A percentile compares a stretch with the other conserved stretches of the same genome.
Evolutionary conservation across 768 basidiomycete genomes (phyloP).

Genomic region (Hirschioporus abietinus): DNA sequence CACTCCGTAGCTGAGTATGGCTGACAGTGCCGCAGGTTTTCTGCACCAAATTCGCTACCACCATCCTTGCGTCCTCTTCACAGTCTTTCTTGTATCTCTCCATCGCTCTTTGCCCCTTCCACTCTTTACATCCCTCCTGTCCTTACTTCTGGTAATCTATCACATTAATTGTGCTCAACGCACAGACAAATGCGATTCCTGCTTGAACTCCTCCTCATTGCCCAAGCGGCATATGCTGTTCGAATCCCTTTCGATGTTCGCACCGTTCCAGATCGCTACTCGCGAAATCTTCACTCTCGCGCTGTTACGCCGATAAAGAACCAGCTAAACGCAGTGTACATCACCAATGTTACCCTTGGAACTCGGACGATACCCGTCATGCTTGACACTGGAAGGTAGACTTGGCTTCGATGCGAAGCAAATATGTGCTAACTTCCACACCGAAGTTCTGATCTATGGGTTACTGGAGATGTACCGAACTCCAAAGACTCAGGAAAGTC

Average conservation of each 20-base stretch:
- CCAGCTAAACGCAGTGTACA: slow-evolving; percentile 69
- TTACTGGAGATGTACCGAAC: slow-evolving; percentile 38
- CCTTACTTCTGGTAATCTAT: background rate
- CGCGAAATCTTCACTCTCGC: slow-evolving; percentile 22
- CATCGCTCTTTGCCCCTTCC: background rate
- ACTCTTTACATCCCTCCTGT: background rate
- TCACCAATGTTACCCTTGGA: slow-evolving; percentile 40
- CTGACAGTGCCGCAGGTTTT: background rate
- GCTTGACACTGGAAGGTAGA: slow-evolving; percentile 43
- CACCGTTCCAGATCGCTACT: slow-evolving; percentile 10
- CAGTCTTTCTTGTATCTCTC: slow-evolving; percentile 13
- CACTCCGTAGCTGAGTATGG: background rate
- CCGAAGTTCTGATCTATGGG: slow-evolving; percentile 60
- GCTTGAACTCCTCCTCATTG: background rate
- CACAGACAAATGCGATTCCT: background rate
- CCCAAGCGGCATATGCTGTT: slow-evolving; percentile 19
- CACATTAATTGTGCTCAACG: background rate
- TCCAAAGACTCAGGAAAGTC: slow-evolving; percentile 34
- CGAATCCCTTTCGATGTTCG: slow-evolving; percentile 28
- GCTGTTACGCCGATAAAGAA: slow-evolving; percentile 47
- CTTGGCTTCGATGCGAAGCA: background rate
- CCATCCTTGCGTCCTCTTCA: slow-evolving; percentile 13
- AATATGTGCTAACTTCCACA: background rate
- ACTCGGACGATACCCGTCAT: slow-evolving; percentile 26
- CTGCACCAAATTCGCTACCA: background rate